These are phyloP conservation scores for Candida golubevii DNA, from an alignment of 805 yeast genomes.

Conservation along the genomic window DNA sequence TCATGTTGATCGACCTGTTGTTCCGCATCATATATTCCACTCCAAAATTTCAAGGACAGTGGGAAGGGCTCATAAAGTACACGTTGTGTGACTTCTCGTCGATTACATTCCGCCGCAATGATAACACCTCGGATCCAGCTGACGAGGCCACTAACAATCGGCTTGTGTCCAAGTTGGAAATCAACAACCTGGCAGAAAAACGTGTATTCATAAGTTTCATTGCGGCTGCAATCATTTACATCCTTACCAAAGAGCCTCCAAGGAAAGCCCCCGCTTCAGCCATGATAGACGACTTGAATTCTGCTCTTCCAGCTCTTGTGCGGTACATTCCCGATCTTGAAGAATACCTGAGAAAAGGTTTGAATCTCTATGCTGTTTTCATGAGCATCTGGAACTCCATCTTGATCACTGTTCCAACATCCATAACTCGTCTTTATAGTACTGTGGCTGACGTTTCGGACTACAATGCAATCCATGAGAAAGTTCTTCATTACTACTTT, in stretches of 20 bases:
- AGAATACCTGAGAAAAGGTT: conserved; percentile 20
- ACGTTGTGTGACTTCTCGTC: conserved; percentile 43
- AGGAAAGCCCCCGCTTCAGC: conserved; percentile 15
- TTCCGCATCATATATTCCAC: conserved; percentile 32
- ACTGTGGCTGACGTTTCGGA: conserved; percentile 22
- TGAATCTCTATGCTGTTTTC: conserved; percentile 18
- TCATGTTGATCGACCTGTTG: conserved; percentile 13
- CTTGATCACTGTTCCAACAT: conserved; percentile 13
- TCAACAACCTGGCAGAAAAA: conserved; percentile 21
- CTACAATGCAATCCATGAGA: conserved; percentile 25
- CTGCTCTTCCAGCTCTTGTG: conserved; percentile 21
- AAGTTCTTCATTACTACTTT: conserved; percentile 21
- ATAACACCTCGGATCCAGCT: conserved; percentile 12
- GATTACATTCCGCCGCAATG: conserved; percentile 17
- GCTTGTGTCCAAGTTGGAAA: conserved; percentile 27
- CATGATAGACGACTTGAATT: conserved; percentile 12
- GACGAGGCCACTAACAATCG: conserved; percentile 21
- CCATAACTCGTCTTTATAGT: conserved; percentile 23
- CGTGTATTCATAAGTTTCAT: conserved; percentile 33
- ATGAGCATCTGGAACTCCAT: conserved; percentile 26
- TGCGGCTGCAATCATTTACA: conserved; percentile 34
- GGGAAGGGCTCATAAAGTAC: conserved; percentile 41
- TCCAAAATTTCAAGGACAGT: conserved; percentile 26
- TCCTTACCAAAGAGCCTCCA: conserved; percentile 23
- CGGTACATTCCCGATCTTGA: conserved; percentile 22